phyloP scores from a whole-genome alignment of 2,329 filamentous ascomycete species.

The Rachicladosporium sp. region DNA sequence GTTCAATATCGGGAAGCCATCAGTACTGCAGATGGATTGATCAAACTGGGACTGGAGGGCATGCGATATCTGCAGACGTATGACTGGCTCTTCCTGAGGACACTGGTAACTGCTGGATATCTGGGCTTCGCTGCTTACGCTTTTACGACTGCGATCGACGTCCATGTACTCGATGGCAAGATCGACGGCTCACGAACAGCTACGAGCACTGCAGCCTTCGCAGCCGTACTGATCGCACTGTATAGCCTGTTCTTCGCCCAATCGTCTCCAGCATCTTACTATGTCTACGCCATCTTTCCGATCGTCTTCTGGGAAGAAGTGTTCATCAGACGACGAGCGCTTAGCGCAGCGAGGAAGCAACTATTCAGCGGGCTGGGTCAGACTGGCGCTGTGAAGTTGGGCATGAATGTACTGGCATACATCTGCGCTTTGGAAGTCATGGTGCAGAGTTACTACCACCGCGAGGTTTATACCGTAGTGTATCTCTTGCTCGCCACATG shows the following conservation, averaged over 20 bases:
- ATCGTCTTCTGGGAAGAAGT: slow-evolving; percentile 96
- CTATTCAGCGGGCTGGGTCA: slow-evolving; percentile 57
- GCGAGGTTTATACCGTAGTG: slow-evolving; percentile 71
- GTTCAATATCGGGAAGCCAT: slow-evolving; percentile 67
- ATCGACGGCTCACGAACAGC: slow-evolving; percentile 51
- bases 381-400: slow-evolving; percentile 45
- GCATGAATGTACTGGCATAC: slow-evolving; percentile 54
- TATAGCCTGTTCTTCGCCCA: slow-evolving; percentile 73
- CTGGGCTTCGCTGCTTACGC: slow-evolving; percentile 93
- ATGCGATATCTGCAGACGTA: slow-evolving; percentile 93
- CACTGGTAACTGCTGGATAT: slow-evolving; percentile 80
- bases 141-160: slow-evolving; percentile 73
- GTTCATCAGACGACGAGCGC: slow-evolving; percentile 59
- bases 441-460: slow-evolving; percentile 78
- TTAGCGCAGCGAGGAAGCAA: slow-evolving; percentile 52
- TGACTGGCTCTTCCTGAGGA: slow-evolving; percentile 90
- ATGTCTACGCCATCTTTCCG: slow-evolving; percentile 83
- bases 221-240: slow-evolving; percentile 59
- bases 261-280: slow-evolving; percentile 71
- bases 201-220: slow-evolving; percentile 53
- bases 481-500: slow-evolving; percentile 68
- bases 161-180: slow-evolving; percentile 68
- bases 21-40: slow-evolving; percentile 60
- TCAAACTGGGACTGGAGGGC: slow-evolving; percentile 66
- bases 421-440: slow-evolving; percentile 67